A percentile compares a stretch with the other conserved stretches of the same genome.
These are phyloP conservation scores for Avena insularis DNA, from an alignment of 176 grass and related monocot species.

Conservation along the genomic window DNA sequence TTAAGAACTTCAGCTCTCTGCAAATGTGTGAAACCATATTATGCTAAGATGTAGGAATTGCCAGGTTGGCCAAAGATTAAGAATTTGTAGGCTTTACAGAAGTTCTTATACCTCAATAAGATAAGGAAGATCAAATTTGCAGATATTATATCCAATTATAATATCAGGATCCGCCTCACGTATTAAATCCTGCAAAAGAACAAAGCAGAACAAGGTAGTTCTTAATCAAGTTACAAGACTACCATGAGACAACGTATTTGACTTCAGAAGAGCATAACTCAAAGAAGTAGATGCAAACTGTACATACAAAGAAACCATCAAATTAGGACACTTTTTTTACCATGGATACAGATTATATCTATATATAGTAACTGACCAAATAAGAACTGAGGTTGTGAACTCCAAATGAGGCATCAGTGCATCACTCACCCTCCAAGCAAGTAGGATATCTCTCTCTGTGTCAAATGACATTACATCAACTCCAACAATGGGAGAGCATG, in stretches of 20 bases:
- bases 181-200: slow-evolving; percentile 80
- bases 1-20: slow-evolving; percentile 99
- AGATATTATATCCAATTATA: slow-evolving; percentile 98
- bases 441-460: slow-evolving; percentile 74
- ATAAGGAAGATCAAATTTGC: slow-evolving; percentile 99
- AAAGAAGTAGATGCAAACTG: slow-evolving; percentile 19
- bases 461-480: slow-evolving; percentile 99
- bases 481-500: slow-evolving; percentile 91
- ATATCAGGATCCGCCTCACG: slow-evolving; percentile 94
- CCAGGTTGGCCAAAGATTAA: slow-evolving; percentile 1
- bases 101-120: slow-evolving; percentile 74
- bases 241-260: slow-evolving; percentile 23
- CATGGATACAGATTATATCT: slow-evolving; percentile 27
- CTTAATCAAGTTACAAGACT: slow-evolving; percentile 5
- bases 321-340: not conserved
- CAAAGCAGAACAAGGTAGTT: slow-evolving; percentile 28
- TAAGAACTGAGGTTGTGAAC: slow-evolving; percentile 20
- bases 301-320: slow-evolving; percentile 25
- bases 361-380: slow-evolving; percentile 17
- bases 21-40: slow-evolving; percentile 38
- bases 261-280: not conserved
- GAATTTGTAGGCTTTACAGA: slow-evolving; percentile 7
- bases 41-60: slow-evolving; percentile 12
- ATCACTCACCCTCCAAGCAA: slow-evolving; percentile 97
- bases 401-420: slow-evolving; percentile 36